phyloP scores from a whole-genome alignment of 129 eudicot species.

The Logfia minima region DNA sequence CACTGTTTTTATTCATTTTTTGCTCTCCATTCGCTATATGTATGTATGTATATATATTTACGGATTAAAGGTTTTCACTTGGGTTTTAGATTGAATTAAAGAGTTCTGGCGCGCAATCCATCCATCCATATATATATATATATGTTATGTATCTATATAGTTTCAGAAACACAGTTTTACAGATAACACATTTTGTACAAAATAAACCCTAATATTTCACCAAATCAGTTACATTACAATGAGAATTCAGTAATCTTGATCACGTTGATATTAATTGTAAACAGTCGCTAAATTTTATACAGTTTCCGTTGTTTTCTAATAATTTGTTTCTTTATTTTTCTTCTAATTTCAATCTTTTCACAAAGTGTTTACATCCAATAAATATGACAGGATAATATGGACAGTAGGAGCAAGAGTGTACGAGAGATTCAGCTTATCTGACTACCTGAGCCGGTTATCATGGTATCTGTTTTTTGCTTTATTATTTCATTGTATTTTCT shows the following conservation, averaged over 20 bases:
- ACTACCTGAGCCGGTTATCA: constrained; percentile 51
- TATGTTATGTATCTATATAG: too few species aligned
- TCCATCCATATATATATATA: too few species aligned
- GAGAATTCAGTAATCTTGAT: background rate
- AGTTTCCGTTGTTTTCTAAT: background rate
- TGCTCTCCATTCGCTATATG: too few species aligned
- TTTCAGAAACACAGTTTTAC: background rate
- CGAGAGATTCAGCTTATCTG: constrained; percentile 62
- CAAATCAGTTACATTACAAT: background rate
- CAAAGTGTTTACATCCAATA: background rate
- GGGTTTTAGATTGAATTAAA: constrained; percentile 12
- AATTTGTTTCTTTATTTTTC: background rate
- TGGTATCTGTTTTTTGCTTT: constrained; percentile 45
- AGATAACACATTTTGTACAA: background rate
- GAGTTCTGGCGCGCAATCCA: constrained; percentile 1
- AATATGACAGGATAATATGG: constrained; percentile 80
- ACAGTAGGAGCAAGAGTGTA: constrained; percentile 73
- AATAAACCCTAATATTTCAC: background rate
- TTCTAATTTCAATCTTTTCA: background rate
- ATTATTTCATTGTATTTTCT: constrained; percentile 2
- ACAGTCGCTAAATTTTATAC: background rate
- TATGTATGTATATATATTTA: background rate
- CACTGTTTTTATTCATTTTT: background rate
- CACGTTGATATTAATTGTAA: background rate
- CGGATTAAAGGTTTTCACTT: constrained; percentile 45